A percentile compares a stretch with the other conserved stretches of the same genome.
Evolutionary conservation across 345 rosid genomes (phyloP).

Genomic region (Hibiscus tridactylites): DNA sequence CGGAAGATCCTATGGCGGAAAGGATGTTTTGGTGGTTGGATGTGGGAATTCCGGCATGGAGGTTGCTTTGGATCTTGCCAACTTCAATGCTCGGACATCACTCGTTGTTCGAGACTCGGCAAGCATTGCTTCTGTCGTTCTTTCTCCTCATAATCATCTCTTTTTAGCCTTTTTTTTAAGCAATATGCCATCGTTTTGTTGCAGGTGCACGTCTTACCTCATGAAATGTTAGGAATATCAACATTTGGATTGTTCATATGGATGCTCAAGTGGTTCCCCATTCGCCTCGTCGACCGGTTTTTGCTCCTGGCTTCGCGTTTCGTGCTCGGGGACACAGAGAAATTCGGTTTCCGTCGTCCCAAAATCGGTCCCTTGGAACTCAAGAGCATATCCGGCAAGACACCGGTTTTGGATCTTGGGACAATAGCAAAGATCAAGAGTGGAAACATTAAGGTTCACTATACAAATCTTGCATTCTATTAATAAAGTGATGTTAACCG

Average conservation of each 20-base stretch:
- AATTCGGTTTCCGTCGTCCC: constrained; percentile 44
- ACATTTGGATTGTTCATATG: constrained; percentile 67
- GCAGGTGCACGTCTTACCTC: constrained; percentile 90
- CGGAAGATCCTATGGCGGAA: constrained; percentile 39
- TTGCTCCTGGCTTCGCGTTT: constrained; percentile 45
- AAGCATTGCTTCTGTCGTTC: constrained; percentile 12
- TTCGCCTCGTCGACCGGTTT: constrained; percentile 49
- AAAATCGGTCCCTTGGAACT: constrained; percentile 60
- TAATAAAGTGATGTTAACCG: not conserved
- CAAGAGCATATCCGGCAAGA: constrained; percentile 56
- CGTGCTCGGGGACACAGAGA: constrained; percentile 56
- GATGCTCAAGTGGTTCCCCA: constrained; percentile 71
- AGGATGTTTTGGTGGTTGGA: constrained; percentile 68
- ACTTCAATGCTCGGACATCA: constrained; percentile 52
- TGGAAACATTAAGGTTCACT: constrained; percentile 62
- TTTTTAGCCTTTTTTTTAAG: not conserved
- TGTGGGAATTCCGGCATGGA: constrained; percentile 98
- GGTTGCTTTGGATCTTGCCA: constrained; percentile 75
- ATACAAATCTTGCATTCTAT: not conserved
- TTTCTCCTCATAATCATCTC: not conserved
- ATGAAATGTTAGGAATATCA: constrained; percentile 68
- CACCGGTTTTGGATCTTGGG: constrained; percentile 82
- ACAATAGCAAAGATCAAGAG: constrained; percentile 54
- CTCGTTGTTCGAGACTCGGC: constrained; percentile 76
- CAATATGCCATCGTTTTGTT: not conserved